Conservation (phyloP, 257 asterid species). For the Solanum chaucha region DNA sequence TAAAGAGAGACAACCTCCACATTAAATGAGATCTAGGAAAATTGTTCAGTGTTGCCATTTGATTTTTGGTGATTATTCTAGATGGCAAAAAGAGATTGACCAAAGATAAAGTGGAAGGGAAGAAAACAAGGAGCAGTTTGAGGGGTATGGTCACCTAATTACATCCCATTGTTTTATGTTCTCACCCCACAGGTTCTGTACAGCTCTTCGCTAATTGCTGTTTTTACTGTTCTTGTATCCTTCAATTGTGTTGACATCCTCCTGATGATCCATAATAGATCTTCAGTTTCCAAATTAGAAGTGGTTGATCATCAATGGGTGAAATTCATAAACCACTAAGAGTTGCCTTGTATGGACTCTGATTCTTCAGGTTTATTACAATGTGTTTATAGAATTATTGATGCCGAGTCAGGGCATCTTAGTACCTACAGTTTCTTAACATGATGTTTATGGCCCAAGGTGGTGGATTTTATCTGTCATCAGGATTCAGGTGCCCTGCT, state of each 20-base stretch:
- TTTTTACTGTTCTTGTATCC: not conserved
- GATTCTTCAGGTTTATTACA: not conserved
- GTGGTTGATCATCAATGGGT: not conserved
- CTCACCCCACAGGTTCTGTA: not conserved
- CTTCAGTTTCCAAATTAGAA: not conserved
- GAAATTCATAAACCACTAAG: not conserved
- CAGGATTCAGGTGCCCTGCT: not conserved
- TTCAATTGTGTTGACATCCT: not conserved
- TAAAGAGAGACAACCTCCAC: not conserved
- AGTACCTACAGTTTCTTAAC: not conserved
- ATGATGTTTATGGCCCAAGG: not conserved
- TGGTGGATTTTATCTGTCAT: not conserved
- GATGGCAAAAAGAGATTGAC: not conserved
- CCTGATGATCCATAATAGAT: not conserved
- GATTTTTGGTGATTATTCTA: not conserved
- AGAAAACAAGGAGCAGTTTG: not conserved
- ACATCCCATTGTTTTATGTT: not conserved
- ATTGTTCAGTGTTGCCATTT: not conserved
- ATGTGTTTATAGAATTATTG: not conserved
- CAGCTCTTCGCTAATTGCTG: not conserved
- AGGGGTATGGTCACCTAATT: not conserved
- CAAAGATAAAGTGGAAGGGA: not conserved
- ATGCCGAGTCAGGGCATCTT: not conserved
- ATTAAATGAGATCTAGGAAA: not conserved
- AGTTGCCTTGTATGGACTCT: not conserved